phyloP scores from a whole-genome alignment of 2,329 filamentous ascomycete species.

The Clonostachys chloroleuca region DNA sequence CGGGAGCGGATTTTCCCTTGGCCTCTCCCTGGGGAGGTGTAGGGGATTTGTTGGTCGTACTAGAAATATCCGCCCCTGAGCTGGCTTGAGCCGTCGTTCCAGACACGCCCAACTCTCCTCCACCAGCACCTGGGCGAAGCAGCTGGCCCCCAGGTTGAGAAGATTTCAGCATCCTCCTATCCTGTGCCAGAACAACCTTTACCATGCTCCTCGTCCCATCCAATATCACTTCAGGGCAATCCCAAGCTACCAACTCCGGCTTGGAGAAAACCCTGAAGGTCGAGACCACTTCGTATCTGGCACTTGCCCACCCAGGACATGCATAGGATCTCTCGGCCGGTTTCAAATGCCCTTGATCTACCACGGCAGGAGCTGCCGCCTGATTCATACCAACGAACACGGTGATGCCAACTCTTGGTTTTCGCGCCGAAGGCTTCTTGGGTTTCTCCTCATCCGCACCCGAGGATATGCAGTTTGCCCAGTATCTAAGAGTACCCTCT shows the following conservation, averaged over 20 bases:
- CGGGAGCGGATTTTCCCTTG: too few relatives aligned
- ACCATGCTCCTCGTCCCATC: conserved; percentile 35
- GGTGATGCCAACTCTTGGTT: conserved; percentile 38
- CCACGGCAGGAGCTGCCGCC: not conserved
- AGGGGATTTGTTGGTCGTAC: too few relatives aligned
- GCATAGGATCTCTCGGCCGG: conserved; percentile 24
- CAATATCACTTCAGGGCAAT: conserved; percentile 38
- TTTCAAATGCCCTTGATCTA: conserved; percentile 7
- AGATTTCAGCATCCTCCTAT: conserved; percentile 26
- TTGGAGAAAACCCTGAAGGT: conserved; percentile 29
- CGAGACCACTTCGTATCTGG: conserved; percentile 35
- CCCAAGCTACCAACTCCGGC: conserved; percentile 41
- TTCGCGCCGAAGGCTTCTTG: conserved; percentile 11
- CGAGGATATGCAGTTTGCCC: conserved; percentile 35
- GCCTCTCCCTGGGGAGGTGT: too few relatives aligned
- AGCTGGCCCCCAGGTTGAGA: conserved; percentile 8
- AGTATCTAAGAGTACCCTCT: conserved; percentile 54
- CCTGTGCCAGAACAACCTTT: conserved; percentile 26
- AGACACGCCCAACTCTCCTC: too few relatives aligned
- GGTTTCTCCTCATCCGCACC: conserved; percentile 12
- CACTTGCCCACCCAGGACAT: conserved; percentile 43
- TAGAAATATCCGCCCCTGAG: too few relatives aligned
- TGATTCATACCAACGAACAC: conserved; percentile 34
- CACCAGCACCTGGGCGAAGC: too few relatives aligned
- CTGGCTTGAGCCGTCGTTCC: too few relatives aligned